A percentile compares a stretch with the other conserved stretches of the same genome.
phyloP scores from a whole-genome alignment of 805 yeast species.

The Monosporozyma yasuniensis region DNA sequence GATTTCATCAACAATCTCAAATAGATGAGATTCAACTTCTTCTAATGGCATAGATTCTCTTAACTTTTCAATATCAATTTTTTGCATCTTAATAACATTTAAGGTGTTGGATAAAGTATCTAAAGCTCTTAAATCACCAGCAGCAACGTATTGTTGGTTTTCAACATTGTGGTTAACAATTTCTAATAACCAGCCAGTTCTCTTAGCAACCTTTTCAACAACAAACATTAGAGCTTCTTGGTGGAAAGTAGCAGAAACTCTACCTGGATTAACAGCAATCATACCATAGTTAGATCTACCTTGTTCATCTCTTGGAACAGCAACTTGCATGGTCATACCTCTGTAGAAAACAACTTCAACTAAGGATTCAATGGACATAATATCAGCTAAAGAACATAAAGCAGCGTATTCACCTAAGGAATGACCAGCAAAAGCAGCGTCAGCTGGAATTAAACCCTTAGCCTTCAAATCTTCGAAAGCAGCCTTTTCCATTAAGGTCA shows the following conservation, averaged over 20 bases:
- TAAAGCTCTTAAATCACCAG: constrained; percentile 94
- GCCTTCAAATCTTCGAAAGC: constrained; percentile 95
- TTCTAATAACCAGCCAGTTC: constrained; percentile 90
- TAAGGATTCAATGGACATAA: constrained; percentile 95
- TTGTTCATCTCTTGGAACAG: constrained; percentile 90
- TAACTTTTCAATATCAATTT: constrained; percentile 83
- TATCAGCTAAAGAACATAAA: constrained; percentile 91
- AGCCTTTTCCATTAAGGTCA: constrained; percentile 98
- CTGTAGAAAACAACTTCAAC: constrained; percentile 98
- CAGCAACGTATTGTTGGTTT: constrained; percentile 96
- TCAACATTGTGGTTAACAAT: constrained; percentile 98
- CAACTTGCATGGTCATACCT: constrained; percentile 99
- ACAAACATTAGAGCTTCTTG: constrained; percentile 93
- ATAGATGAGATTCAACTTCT: constrained; percentile 78
- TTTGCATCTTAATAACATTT: constrained; percentile 87
- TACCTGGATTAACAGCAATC: constrained; percentile 96
- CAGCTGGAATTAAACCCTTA: constrained; percentile 89
- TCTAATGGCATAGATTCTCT: constrained; percentile 77
- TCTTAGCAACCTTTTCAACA: constrained; percentile 74
- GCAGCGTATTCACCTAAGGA: constrained; percentile 99
- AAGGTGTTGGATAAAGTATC: constrained; percentile 89
- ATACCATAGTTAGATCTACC: constrained; percentile 99
- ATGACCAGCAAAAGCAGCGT: constrained; percentile 96
- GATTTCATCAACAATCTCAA: constrained; percentile 81
- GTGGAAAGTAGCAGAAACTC: constrained; percentile 79